phyloP scores from a whole-genome alignment of 768 basidiomycete species.

The Tulasnella sp. region DNA sequence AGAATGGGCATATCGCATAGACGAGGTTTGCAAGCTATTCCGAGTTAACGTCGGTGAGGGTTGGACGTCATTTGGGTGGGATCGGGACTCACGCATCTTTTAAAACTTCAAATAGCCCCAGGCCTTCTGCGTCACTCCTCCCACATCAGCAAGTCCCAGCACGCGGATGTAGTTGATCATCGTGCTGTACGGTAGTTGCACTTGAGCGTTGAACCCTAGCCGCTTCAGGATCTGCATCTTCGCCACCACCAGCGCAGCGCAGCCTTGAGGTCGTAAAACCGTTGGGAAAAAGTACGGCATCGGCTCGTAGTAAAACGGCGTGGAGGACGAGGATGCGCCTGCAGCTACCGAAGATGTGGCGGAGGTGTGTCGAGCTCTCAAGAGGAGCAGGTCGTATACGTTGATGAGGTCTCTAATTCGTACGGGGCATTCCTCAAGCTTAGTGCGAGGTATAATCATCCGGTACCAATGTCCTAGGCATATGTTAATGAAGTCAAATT shows the following conservation, averaged over 20 bases:
- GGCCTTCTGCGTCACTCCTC: conserved; percentile 66
- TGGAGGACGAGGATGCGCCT: conserved; percentile 38
- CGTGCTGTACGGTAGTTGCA: conserved; percentile 89
- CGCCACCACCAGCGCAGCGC: conserved; percentile 82
- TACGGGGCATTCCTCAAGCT: conserved; percentile 86
- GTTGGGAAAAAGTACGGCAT: conserved; percentile 87
- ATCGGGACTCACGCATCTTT: conserved; percentile 76
- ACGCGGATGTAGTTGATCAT: conserved; percentile 91
- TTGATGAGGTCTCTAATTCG: conserved; percentile 96
- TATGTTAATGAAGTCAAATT: conserved; percentile 42
- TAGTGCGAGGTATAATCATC: conserved; percentile 77
- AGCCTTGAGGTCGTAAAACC: conserved; percentile 93
- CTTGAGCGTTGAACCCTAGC: conserved; percentile 90
- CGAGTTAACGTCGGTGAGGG: conserved; percentile 15
- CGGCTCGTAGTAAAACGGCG: conserved; percentile 60
- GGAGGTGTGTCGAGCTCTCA: conserved; percentile 59
- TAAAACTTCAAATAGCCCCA: conserved; percentile 98
- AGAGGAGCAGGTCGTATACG: conserved; percentile 81
- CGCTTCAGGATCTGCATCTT: conserved; percentile 98
- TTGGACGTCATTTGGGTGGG: conserved; percentile 1
- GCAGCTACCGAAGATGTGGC: conserved; percentile 34
- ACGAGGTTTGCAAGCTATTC: conserved; percentile 92
- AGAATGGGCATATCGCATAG: conserved; percentile 82
- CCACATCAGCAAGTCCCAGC: conserved; percentile 70
- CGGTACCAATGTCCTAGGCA: conserved; percentile 78